These are phyloP conservation scores for Aspergillus uvarum DNA, from an alignment of 2,329 filamentous ascomycete species.

Conservation along the genomic window DNA sequence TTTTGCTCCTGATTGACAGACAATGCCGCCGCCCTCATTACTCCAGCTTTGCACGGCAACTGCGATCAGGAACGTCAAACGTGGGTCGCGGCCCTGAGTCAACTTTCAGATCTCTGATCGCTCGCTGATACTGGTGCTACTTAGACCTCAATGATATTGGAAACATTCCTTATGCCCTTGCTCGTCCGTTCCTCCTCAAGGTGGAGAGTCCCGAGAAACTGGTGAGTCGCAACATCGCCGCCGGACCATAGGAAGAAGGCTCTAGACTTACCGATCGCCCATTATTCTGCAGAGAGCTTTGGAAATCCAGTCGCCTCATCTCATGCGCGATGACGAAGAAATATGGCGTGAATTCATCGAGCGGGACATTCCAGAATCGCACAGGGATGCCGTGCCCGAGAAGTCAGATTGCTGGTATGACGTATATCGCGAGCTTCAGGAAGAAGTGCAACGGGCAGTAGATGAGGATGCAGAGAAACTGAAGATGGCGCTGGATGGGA, in stretches of 20 bases:
- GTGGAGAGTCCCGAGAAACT: slow-evolving; percentile 75
- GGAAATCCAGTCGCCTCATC: slow-evolving; percentile 73
- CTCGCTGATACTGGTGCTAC: slow-evolving; percentile 1
- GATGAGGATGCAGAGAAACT: slow-evolving; percentile 59
- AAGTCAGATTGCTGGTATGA: slow-evolving; percentile 73
- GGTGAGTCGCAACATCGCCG: slow-evolving; percentile 40
- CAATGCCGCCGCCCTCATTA: slow-evolving; percentile 38
- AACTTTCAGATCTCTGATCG: neutral
- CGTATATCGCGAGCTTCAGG: slow-evolving; percentile 70
- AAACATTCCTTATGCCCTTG: slow-evolving; percentile 65
- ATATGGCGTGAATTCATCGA: slow-evolving; percentile 79
- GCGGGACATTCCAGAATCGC: slow-evolving; percentile 69
- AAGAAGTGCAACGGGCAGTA: slow-evolving; percentile 58
- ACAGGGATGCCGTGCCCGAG: slow-evolving; percentile 64
- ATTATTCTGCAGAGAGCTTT: slow-evolving; percentile 51
- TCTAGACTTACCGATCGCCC: slow-evolving; percentile 4
- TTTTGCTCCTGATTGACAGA: slow-evolving; percentile 11
- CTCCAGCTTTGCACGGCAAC: slow-evolving; percentile 36
- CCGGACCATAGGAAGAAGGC: neutral
- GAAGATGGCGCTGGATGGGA: slow-evolving; percentile 56
- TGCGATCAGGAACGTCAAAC: slow-evolving; percentile 39
- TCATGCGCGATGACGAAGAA: slow-evolving; percentile 67
- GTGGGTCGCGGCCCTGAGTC: slow-evolving; percentile 26
- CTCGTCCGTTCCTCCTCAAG: slow-evolving; percentile 67
- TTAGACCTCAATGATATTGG: slow-evolving; percentile 68